phyloP scores from a whole-genome alignment of 371 early-diverging fungal species.

The Lichtheimia corymbifera region DNA sequence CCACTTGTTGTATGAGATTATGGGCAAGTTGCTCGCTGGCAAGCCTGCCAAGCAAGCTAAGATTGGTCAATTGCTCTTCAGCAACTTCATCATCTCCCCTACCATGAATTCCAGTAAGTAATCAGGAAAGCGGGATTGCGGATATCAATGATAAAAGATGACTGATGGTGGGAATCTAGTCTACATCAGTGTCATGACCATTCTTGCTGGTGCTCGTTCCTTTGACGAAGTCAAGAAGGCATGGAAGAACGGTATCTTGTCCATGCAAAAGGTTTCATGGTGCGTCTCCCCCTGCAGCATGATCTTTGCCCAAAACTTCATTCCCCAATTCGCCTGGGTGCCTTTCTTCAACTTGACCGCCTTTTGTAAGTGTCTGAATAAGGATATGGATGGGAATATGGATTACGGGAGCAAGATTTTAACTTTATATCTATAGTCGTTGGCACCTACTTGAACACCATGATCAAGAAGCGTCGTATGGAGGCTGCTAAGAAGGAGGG shows the following conservation, averaged over 20 bases:
- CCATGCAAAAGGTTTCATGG: constrained; percentile 85
- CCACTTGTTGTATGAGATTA: constrained; percentile 66
- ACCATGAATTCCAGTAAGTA: constrained; percentile 76
- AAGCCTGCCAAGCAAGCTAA: constrained; percentile 60
- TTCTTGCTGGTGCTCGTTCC: constrained; percentile 73
- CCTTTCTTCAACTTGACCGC: constrained; percentile 88
- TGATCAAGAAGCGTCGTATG: constrained; percentile 66
- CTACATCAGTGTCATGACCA: constrained; percentile 81
- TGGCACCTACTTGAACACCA: constrained; percentile 82
- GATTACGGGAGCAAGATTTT: constrained; percentile 1
- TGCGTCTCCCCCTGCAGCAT: constrained; percentile 75
- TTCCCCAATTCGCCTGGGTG: constrained; percentile 81
- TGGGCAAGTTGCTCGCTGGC: constrained; percentile 65
- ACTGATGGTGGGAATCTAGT: constrained; percentile 40
- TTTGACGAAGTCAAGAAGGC: constrained; percentile 51
- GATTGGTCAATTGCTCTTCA: constrained; percentile 64
- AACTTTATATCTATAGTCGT: constrained; percentile 43
- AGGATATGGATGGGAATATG: not conserved
- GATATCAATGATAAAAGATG: not conserved
- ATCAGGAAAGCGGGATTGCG: not conserved
- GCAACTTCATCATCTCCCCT: constrained; percentile 76
- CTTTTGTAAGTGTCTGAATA: constrained; percentile 49
- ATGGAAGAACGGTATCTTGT: constrained; percentile 61
- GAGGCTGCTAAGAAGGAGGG: constrained; percentile 23
- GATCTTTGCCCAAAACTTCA: constrained; percentile 75